phyloP scores from a whole-genome alignment of 768 basidiomycete species.

The Chiua virens region DNA sequence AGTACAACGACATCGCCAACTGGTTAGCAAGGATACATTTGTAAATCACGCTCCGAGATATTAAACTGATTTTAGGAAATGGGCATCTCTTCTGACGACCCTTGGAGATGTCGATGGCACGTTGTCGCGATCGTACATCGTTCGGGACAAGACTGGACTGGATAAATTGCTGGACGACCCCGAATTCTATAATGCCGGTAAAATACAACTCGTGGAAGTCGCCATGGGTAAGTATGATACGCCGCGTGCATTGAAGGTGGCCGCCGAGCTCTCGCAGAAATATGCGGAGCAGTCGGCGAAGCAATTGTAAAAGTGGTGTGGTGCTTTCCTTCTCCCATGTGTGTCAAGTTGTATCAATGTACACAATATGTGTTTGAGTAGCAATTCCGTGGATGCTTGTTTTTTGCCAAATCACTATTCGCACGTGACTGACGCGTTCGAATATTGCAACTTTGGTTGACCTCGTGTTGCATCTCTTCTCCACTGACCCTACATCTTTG shows the following conservation, averaged over 20 bases:
- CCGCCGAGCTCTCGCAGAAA: constrained; percentile 37
- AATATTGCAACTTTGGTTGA: constrained; percentile 7
- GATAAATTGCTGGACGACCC: constrained; percentile 62
- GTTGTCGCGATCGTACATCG: constrained; percentile 60
- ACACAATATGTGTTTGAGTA: background rate
- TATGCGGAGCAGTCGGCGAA: constrained; percentile 15
- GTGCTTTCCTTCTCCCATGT: background rate
- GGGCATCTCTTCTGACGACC: constrained; percentile 60
- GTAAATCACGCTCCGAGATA: too few species aligned
- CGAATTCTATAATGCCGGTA: constrained; percentile 59
- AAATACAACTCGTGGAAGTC: constrained; percentile 80
- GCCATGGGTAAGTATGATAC: constrained; percentile 74
- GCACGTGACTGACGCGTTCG: constrained; percentile 26
- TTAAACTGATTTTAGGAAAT: constrained; percentile 44
- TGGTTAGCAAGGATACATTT: constrained; percentile 45
- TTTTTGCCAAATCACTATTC: too few species aligned
- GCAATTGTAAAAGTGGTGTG: constrained; percentile 10
- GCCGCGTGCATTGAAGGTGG: constrained; percentile 57
- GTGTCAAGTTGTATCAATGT: background rate
- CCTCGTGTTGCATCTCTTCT: constrained; percentile 1
- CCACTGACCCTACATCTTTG: background rate
- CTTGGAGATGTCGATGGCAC: constrained; percentile 53
- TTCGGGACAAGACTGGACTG: constrained; percentile 66
- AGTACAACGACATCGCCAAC: constrained; percentile 84
- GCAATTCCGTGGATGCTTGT: too few species aligned